Evolutionary conservation across 1,139 yeast genomes (phyloP), one percentile per base, ranked within the genome.

Genomic region (Blastobotrys apis): DNA sequence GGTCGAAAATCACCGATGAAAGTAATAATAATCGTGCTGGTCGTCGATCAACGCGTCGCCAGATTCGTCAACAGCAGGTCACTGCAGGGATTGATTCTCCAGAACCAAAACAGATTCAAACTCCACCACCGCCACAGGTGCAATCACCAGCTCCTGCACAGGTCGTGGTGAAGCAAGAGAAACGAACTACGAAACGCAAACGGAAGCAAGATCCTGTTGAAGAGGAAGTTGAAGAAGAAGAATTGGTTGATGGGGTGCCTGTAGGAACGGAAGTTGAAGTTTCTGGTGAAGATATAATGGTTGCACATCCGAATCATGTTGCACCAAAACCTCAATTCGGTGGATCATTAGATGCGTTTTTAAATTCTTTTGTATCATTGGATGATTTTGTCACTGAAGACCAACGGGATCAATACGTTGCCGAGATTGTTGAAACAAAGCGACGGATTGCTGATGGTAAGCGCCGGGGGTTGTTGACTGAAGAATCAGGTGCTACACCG

Each of bases 361-460:
- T 82, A 26, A 52, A 63, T 15, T 77, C 84, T 0, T 82, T 71
- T 58, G 69, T 71, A 61, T 75, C 70, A 54, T 77, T 71, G 43
- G 95, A 90, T 56, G 74, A 69, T 20, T 80, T 63, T 67, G 73
- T 60, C 53, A 65, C 64, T 44, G 59, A 53, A 2, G 73, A 68
- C 16, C 78, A 78, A 57, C 71, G 73, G 51, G 67, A 73, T 17
- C 62, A 64, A n/a, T 72, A 73, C 44, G 70, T 81, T 4, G 63
- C 68, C 1, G 73, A 72, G 13, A 81, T 78, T 48, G 62, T 62
- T 4, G 62, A 56, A 3, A 51, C 75, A 1, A 59, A 77, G 1
- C 53, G 57, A 1, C 74, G 73, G 45, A 73, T 92, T 32, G 70
- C 72, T 36, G 61, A 65, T 8, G 94, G 86, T 27, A 66, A 84